Evolutionary conservation across 2,329 filamentous ascomycete genomes (phyloP), one percentile per base, ranked within the genome.

Genomic region (Colletotrichum magnum): DNA sequence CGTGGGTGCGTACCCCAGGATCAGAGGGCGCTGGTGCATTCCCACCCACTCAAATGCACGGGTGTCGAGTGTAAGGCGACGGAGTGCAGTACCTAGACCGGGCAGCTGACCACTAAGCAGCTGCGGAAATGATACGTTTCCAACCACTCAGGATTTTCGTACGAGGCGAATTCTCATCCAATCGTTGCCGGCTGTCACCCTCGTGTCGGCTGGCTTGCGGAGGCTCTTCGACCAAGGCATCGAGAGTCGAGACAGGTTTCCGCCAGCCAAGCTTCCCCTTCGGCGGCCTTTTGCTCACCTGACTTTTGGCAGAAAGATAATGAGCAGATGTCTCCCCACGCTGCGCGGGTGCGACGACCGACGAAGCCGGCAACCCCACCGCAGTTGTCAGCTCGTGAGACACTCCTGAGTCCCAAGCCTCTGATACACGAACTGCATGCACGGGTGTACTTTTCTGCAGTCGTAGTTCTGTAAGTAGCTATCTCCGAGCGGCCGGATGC

Each of bases 401-500:
- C 64, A 68, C n/a, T 16, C 47, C 53, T 64, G 67, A 67, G 63
- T 16, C 47, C 53, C 68, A 69, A 67, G 63, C 52, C 57, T 63
- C 65, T 58, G 58, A 68, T 63, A 54, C 68, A 57, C 63, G 32
- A 59, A 68, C 57, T 63, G 64, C 64, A 70, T 70, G 32, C 32
- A 36, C 32, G 32, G 32, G 32, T 36, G 53, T 63, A 48, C 48
- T 58, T 62, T 61, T 41, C 68, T 70, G 68, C 68, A 70, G 63
- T 58, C 52, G 68, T 47, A 60, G 56, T 66, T 51, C 66, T 66
- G 64, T 64, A 64, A 54, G 68, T 68, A 70, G 68, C 63, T 70
- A 68, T 70, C 63, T 70, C 68, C 68, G 68, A 62, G 58, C 64
- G 68, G 58, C 68, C 68, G 63, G 68, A 70, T 70, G 68, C 64